Base-by-base conservation (phyloP, 2,329 filamentous ascomycete genomes). In the Pseudogymnoascus sp. region DNA sequence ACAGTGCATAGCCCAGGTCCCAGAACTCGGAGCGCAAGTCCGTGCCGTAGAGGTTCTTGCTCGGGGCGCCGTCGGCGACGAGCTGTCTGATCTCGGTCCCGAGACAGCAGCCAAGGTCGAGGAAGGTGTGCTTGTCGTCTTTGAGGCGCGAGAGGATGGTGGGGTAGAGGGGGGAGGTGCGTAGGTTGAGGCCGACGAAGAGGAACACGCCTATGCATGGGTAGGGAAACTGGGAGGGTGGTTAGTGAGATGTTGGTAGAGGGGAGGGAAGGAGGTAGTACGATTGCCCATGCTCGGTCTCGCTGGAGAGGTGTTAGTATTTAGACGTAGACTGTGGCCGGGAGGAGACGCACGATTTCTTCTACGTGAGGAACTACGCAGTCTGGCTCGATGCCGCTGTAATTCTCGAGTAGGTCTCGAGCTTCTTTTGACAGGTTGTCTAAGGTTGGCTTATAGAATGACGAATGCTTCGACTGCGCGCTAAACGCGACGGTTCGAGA, bases 41-140 rank as follows among this genome's bases (percentile, higher is more conserved):
- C 1, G 68, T 66, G 16, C 73, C 76, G 31, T 69, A 73, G 21
- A 73, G 66, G 4, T 71, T 35, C 64, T 64, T 8, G 65, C 69
- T 33, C 1, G 72, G 71, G 0, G 71, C 74, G 4, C 76, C 76
- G 50, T 78, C 76, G 25, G 69, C 64, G 10, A 65, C 68, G 16
- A 78, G 66, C 23, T 74, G 73, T 14, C 76, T 73, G 1, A 77
- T 66, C 37, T 77, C 75, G 64, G 77, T 75, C 0, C 70, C 75
- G 28, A 77, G 72, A 64, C 74, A 75, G 38, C 75, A 77, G 4
- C 75, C 76, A 1, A 77, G 64, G 63, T 78, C 76, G 14, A 77
- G 70, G 4, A 76, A 68, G 4, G n/a, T 63, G 1, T 65, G 64
- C 28, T 61, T 35, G 18, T 59, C 62, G 1, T 53, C 40, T 31